These are phyloP conservation scores for Lactarius tabidus DNA, from an alignment of 768 basidiomycete genomes.

Conservation along the genomic window DNA sequence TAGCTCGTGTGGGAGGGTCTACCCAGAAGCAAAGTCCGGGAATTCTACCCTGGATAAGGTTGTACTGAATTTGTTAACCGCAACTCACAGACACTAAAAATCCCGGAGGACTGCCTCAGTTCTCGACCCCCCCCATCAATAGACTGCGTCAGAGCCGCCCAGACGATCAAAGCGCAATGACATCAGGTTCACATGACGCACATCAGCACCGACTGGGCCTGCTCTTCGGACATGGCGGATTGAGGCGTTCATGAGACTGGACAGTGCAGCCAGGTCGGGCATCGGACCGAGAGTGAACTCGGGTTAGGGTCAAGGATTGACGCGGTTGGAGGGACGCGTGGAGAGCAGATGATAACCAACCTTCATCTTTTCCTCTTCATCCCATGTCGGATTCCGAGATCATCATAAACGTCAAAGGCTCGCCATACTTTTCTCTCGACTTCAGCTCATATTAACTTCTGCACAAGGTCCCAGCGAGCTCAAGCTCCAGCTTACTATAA, in stretches of 20 bases:
- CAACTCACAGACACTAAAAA: no score
- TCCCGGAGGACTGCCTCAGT: background rate
- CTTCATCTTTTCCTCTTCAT: slow-evolving; percentile 9
- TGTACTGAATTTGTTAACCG: background rate
- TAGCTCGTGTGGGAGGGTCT: background rate
- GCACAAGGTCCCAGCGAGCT: slow-evolving; percentile 78
- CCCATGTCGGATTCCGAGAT: slow-evolving; percentile 30
- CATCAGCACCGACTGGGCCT: background rate
- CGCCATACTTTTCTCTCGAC: background rate
- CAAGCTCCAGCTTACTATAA: slow-evolving; percentile 84
- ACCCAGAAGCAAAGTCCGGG: background rate
- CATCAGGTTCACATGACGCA: background rate
- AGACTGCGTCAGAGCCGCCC: background rate
- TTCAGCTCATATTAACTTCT: background rate
- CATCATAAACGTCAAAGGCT: slow-evolving; percentile 31
- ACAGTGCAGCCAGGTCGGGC: background rate
- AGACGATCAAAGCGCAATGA: background rate
- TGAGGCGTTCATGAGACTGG: background rate
- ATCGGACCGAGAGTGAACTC: background rate
- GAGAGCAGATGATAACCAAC: background rate
- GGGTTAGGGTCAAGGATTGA: slow-evolving; percentile 21
- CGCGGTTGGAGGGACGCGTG: background rate
- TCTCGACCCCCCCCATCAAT: background rate
- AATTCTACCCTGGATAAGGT: background rate
- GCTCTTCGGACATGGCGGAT: background rate